These are phyloP conservation scores for Diddensiella santjacobensis DNA, from an alignment of 805 yeast species.

Conservation along the genomic window DNA sequence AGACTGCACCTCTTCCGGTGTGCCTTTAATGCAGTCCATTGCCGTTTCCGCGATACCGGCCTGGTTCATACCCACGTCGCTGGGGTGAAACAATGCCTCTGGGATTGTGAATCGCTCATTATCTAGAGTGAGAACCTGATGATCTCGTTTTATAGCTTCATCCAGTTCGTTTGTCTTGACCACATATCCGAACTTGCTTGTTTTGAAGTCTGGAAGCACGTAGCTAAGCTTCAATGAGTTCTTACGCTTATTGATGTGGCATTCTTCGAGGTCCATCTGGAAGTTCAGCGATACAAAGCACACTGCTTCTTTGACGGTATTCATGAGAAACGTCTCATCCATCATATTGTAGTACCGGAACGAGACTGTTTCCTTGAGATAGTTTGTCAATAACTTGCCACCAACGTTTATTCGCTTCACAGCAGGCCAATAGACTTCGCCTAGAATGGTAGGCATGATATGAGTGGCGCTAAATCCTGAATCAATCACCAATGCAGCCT, in stretches of 20 bases:
- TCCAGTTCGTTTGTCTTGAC: slow-evolving; percentile 26
- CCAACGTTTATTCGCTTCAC: slow-evolving; percentile 78
- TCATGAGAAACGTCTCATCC: slow-evolving; percentile 82
- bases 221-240: slow-evolving; percentile 53
- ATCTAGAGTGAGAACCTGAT: slow-evolving; percentile 61
- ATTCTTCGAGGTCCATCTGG: slow-evolving; percentile 40
- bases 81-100: slow-evolving; percentile 83
- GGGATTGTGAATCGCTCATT: slow-evolving; percentile 91
- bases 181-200: slow-evolving; percentile 70
- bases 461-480: slow-evolving; percentile 86
- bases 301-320: slow-evolving; percentile 77
- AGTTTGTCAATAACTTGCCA: slow-evolving; percentile 80
- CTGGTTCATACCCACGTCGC: slow-evolving; percentile 68
- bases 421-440: slow-evolving; percentile 71
- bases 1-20: slow-evolving; percentile 70
- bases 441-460: slow-evolving; percentile 79
- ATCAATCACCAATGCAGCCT: slow-evolving; percentile 78
- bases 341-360: slow-evolving; percentile 90
- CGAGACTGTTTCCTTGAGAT: slow-evolving; percentile 76
- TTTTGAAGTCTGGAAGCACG: slow-evolving; percentile 82
- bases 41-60: slow-evolving; percentile 74
- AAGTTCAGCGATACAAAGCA: slow-evolving; percentile 67
- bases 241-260: slow-evolving; percentile 27
- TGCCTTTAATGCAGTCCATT: slow-evolving; percentile 59
- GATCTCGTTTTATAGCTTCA: slow-evolving; percentile 34